These are phyloP conservation scores for Coemansia sp. DNA, from an alignment of 192 early-diverging fungal species.

Conservation along the genomic window DNA sequence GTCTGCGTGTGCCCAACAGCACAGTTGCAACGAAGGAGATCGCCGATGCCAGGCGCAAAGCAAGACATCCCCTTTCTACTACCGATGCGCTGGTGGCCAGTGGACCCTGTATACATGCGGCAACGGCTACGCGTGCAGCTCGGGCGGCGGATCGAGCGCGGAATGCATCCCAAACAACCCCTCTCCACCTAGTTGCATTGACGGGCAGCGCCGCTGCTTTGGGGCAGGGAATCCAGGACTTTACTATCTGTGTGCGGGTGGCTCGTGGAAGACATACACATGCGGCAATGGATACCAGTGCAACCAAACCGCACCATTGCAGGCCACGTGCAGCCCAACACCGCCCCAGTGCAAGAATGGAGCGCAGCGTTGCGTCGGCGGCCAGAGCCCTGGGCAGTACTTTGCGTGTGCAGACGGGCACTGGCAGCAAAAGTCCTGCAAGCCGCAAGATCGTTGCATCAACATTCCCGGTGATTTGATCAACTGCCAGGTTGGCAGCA, in stretches of 20 bases:
- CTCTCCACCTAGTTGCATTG: conserved; percentile 18
- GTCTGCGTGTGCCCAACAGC: conserved; percentile 4
- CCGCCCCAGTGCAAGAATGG: conserved; percentile 29
- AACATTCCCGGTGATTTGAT: conserved; percentile 37
- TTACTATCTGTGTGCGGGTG: conserved; percentile 44
- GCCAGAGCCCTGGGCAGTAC: conserved; percentile 18
- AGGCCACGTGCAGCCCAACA: conserved; percentile 27
- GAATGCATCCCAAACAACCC: conserved; percentile 17
- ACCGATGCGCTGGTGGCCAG: conserved; percentile 25
- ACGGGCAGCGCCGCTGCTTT: conserved; percentile 41
- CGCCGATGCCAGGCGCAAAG: conserved; percentile 34
- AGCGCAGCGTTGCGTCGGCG: conserved; percentile 28
- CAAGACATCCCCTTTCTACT: conserved; percentile 33
- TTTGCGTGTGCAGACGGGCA: conserved; percentile 26
- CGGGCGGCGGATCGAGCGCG: conserved; percentile 11
- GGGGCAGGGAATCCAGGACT: conserved; percentile 21
- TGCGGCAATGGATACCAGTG: conserved; percentile 46
- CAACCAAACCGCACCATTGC: conserved; percentile 17
- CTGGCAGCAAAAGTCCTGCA: conserved; percentile 40
- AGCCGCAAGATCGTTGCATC: conserved; percentile 33
- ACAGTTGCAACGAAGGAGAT: conserved; percentile 24
- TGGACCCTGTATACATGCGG: conserved; percentile 47
- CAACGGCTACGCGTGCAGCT: conserved; percentile 29
- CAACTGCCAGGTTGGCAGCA: conserved; percentile 43
- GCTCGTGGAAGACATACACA: conserved; percentile 37